Evolutionary conservation across 805 yeast species (phyloP), one percentile per base, ranked within the genome.

Genomic region (Hanseniaspora vineae): DNA sequence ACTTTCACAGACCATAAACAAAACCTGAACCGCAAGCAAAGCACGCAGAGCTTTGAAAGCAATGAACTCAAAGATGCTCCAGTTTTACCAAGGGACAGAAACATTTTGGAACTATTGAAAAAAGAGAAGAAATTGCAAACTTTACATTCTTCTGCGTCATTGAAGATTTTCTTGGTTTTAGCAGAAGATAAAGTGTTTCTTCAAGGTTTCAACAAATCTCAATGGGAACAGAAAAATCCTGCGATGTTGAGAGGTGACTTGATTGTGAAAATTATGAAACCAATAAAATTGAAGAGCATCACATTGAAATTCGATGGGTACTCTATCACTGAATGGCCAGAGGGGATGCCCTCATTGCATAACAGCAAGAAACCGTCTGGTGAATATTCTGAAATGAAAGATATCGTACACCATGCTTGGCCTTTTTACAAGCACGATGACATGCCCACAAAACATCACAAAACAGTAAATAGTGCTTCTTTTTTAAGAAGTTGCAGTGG

Each of bases 291-390:
- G 51, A 85, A 83, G 61, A 60, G 75, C 17, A 76, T 89, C 12
- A 60, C 67, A 4, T 67, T 89, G 44, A 67, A 71, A 1, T 78
- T 89, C 55, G 71, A 72, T 46, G 97, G 96, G 1, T 59, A 62
- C 1, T 75, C 84, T 35, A 72, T 84, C 53, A 89, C 96, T 0
- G 96, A 89, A 51, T 89, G 97, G 96, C 97, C 97, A 2, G 97
- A 92, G 58, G 98, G 98, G 2, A 89, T 90, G 17, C 97, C 97
- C 0, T 96, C 97, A 0, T 85, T 83, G 59, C 79, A 80, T 54
- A 69, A 70, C 15, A 17, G 35, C 6, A 47, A 33, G 10, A 42
- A 42, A 10, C 33, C 33, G 19, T 40, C 49, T 8, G 31, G 29
- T 15, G 83, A 79, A 13, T 80, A 76, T 51, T 62, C 64, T 33